These are phyloP conservation scores for Yarrowia keelungensis DNA, from an alignment of 805 yeast species.

Conservation along the genomic window DNA sequence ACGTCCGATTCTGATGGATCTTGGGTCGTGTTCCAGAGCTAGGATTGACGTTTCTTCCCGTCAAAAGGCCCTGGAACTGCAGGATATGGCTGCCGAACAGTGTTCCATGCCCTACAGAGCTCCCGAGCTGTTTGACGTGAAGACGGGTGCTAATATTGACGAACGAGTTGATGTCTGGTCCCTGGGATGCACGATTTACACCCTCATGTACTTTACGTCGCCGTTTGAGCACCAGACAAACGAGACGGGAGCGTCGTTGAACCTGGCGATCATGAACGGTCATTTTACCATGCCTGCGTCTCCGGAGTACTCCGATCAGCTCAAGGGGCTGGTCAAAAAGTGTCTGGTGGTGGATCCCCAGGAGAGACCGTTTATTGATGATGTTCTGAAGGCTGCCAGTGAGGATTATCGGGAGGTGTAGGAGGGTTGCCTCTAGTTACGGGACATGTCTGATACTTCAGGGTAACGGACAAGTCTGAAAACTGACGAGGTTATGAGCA, in stretches of 20 bases:
- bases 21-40: constrained; percentile 80
- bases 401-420: constrained; percentile 32
- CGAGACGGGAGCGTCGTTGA: constrained; percentile 81
- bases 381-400: constrained; percentile 34
- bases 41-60: constrained; percentile 61
- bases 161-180: constrained; percentile 92
- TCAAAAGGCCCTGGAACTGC: constrained; percentile 74
- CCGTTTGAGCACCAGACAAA: constrained; percentile 88
- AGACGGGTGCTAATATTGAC: constrained; percentile 66
- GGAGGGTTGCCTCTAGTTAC: too few relatives aligned
- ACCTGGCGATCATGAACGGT: constrained; percentile 75
- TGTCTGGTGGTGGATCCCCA: constrained; percentile 71
- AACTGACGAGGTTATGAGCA: too few relatives aligned
- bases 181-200: constrained; percentile 81
- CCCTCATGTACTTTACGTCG: constrained; percentile 76
- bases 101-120: constrained; percentile 89
- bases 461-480: too few relatives aligned
- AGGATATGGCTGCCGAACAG: constrained; percentile 82
- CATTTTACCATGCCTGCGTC: constrained; percentile 63
- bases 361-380: constrained; percentile 67
- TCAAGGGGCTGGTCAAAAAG: constrained; percentile 61
- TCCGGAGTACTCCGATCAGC: constrained; percentile 60
- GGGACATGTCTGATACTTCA: too few relatives aligned
- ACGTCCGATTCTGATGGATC: constrained; percentile 78
- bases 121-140: constrained; percentile 85